Evolutionary conservation across 75 land plant species (phyloP).

Genomic region (Cupressus sempervirens): DNA sequence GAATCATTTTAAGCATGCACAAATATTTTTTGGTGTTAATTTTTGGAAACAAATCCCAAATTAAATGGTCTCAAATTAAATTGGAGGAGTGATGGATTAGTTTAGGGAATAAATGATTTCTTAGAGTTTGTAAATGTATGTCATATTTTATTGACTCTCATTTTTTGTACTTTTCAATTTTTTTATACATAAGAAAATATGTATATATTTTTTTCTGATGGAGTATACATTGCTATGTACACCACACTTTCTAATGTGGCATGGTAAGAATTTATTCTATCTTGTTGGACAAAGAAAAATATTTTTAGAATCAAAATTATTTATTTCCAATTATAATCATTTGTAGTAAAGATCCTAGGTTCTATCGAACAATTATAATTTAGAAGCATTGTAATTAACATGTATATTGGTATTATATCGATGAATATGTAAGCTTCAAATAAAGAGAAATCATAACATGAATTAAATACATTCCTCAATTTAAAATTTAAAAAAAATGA

Average conservation of each 20-base stretch:
- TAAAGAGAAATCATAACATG: background rate
- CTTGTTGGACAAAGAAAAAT: background rate
- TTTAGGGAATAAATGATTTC: background rate
- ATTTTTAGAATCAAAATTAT: too few relatives aligned
- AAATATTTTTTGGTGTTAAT: background rate
- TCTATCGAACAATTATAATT: background rate
- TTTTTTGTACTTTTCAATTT: background rate
- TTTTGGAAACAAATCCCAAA: background rate
- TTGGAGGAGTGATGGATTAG: background rate
- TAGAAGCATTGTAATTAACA: background rate
- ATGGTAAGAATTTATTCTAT: constrained; percentile 35
- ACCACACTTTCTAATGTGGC: constrained; percentile 82
- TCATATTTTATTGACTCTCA: background rate
- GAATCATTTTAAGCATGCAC: background rate
- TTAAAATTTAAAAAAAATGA: background rate
- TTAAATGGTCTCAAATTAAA: background rate
- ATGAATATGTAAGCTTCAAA: background rate
- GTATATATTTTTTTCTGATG: background rate
- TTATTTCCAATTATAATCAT: background rate
- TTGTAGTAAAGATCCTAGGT: background rate
- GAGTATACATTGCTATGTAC: constrained; percentile 76
- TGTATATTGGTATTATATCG: background rate
- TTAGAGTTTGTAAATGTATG: background rate
- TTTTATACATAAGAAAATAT: constrained; percentile 1
- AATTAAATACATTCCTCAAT: background rate